Percentiles rank a stretch among this genome's conserved stretches.
These are phyloP conservation scores for Haplosporangium sp. DNA, from an alignment of 371 early-diverging fungal genomes.

Conservation along the genomic window DNA sequence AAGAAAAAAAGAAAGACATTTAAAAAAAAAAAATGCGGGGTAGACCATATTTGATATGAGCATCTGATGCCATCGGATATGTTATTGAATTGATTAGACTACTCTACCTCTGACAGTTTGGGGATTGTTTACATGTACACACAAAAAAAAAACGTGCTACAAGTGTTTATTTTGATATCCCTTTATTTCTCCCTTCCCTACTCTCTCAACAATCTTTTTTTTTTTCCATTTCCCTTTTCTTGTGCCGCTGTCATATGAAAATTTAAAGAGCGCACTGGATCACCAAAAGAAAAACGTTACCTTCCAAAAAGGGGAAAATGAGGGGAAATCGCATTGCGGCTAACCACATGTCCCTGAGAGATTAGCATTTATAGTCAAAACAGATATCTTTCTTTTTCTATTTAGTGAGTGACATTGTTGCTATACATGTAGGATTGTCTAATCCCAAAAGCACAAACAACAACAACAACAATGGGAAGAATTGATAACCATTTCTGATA, in stretches of 20 bases:
- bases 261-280: constrained; percentile 12
- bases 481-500: constrained; percentile 3
- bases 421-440: too few species aligned
- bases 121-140: background rate
- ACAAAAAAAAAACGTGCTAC: constrained; percentile 4
- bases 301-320: constrained; percentile 30
- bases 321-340: constrained; percentile 13
- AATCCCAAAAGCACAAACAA: too few species aligned
- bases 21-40: too few species aligned
- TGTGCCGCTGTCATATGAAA: constrained; percentile 32
- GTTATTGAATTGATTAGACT: too few species aligned
- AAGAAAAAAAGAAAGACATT: background rate
- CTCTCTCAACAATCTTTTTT: too few species aligned
- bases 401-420: too few species aligned
- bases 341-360: constrained; percentile 24
- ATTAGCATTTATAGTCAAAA: background rate
- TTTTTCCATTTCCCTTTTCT: background rate
- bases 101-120: too few species aligned
- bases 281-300: constrained; percentile 12
- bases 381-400: too few species aligned
- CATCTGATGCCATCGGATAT: background rate
- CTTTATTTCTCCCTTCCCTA: too few species aligned
- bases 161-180: too few species aligned
- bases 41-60: background rate
- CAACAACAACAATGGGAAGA: background rate